These are phyloP conservation scores for Blastocystis sp. DNA, from an alignment of 352 stramenopile species.

Conservation along the genomic window DNA sequence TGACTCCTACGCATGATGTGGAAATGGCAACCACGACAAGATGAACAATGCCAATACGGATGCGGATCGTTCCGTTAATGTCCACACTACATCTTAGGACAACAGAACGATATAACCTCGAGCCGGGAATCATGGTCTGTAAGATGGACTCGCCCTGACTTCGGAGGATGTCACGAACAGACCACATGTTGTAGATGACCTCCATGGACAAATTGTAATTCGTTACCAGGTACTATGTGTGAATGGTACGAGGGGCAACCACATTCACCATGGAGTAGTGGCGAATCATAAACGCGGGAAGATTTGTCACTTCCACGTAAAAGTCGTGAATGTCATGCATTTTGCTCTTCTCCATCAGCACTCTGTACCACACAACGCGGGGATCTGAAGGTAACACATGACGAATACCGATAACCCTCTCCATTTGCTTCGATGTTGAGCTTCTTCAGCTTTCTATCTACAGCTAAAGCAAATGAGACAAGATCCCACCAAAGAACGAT, in stretches of 20 bases:
- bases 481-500: constrained; percentile 4
- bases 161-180: constrained; percentile 46
- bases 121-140: constrained; percentile 1
- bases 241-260: not conserved
- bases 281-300: constrained; percentile 26
- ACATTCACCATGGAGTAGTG: constrained; percentile 70
- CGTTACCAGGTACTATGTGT: constrained; percentile 42
- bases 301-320: constrained; percentile 68
- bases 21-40: not conserved
- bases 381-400: not conserved
- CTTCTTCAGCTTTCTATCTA: constrained; percentile 46
- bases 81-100: constrained; percentile 7
- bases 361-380: constrained; percentile 26
- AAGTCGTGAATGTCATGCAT: constrained; percentile 50
- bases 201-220: not conserved
- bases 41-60: constrained; percentile 56
- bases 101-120: not conserved
- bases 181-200: constrained; percentile 65
- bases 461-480: not conserved
- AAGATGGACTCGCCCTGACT: constrained; percentile 39
- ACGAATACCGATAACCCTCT: not conserved
- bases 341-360: not conserved
- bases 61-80: constrained; percentile 25
- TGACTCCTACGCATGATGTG: not conserved
- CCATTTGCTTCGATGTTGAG: not conserved